Base-by-base conservation (phyloP, 352 stramenopile species). In the Globisporangium rhizosaccharum region DNA sequence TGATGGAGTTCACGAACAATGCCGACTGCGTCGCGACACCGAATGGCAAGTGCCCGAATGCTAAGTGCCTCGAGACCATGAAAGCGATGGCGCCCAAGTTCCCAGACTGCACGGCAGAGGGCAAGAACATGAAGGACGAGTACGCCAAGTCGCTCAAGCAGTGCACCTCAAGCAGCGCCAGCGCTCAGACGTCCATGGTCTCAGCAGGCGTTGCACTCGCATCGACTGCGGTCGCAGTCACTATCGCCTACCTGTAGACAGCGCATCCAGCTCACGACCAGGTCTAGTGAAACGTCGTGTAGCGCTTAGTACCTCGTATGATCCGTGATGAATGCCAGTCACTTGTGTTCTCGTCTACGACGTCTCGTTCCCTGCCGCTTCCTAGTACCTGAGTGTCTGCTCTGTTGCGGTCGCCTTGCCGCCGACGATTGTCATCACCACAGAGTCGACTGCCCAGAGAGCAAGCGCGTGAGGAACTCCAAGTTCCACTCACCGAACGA, bases 91-190 rank as follows among this genome's bases (percentile, higher is more conserved):
- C 9, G 23, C 0, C 48, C 1, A 17, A 15, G 48, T 28, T 53
- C n/a, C 48, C 48, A 23, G 48, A 53, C 48, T 53, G 48, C 48
- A 53, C 48, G 48, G 11, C 4, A 0, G 14, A 53, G 25, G 48
- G 48, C 12, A 53, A 53, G 48, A 53, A 36, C 48, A 1, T 10
- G 23, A 53, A 39, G 48, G 11, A 26, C 48, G 48, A 53, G 48
- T 53, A 14, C 48, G 48, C 25, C 9, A 17, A 14, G 12, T 1
- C 0, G 25, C 12, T 53, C 48, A 53, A 53, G 48, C 15, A 53
- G 25, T 53, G 48, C 26, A 28, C 12, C 14, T 20, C 26, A 10
- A 5, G 8, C 48, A 26, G n/a, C 11, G 2, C 48, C 3, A 15
- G 23, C 4, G 2, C 20, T 3, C n/a, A 9, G 7, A 3, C n/a